phyloP scores from a whole-genome alignment of 164 flowering plant genomes.

The Umbellularia californica region DNA sequence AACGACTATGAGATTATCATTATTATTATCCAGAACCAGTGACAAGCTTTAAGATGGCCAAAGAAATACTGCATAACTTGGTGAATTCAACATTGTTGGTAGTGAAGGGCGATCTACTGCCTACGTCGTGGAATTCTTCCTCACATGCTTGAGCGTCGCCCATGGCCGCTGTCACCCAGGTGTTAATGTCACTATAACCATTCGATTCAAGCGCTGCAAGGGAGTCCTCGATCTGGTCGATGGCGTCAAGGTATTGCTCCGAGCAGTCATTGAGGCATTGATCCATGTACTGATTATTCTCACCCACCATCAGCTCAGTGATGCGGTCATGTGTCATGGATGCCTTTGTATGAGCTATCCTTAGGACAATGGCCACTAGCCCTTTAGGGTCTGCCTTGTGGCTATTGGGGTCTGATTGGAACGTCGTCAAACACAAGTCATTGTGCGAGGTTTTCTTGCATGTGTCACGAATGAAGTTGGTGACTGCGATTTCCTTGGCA shows the following conservation, averaged over 20 bases:
- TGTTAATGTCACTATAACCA: constrained; percentile 2
- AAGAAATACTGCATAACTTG: constrained; percentile 3
- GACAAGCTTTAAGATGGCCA: constrained; percentile 1
- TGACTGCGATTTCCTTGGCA: background rate
- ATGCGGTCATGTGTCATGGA: background rate
- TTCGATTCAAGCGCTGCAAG: background rate
- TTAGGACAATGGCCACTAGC: background rate
- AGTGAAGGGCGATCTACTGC: background rate
- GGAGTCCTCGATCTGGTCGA: constrained; percentile 9
- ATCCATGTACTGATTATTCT: background rate
- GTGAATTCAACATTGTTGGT: background rate
- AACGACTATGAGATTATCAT: too few relatives aligned
- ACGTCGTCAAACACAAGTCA: background rate
- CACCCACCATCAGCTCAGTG: background rate
- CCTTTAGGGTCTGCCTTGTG: background rate
- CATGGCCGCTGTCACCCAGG: constrained; percentile 8
- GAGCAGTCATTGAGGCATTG: constrained; percentile 5
- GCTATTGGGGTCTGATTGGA: background rate
- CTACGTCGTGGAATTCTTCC: constrained; percentile 1
- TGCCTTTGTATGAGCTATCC: background rate
- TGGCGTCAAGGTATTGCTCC: constrained; percentile 4
- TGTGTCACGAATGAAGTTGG: background rate
- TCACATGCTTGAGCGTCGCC: constrained; percentile 4
- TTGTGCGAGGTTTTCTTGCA: constrained; percentile 4
- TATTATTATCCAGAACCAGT: background rate